Evolutionary conservation across 2,329 filamentous ascomycete species (phyloP), one percentile per base, ranked within the genome.

Genomic region (Diaporthe amygdali): DNA sequence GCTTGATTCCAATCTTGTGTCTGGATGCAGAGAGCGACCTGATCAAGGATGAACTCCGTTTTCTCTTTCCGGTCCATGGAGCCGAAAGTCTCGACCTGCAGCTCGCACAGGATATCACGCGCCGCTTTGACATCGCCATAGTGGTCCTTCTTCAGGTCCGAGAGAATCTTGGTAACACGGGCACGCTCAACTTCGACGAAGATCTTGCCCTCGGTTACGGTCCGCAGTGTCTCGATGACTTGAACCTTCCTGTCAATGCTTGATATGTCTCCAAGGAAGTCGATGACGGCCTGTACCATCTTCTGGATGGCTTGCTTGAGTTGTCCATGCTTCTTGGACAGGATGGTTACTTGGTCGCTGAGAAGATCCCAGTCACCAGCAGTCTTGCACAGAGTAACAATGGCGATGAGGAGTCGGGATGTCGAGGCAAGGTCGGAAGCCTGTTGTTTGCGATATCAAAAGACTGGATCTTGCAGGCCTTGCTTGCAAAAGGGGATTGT

Each of bases 291-390:
- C 87, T 99, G 96, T 73, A 99, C 95, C 96, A 99, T 99, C 87
- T 96, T 96, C 78, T 96, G 98, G 79, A 95, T 96, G 79, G 96
- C 96, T 84, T 98, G 96, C 85, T 99, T 99, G 80, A 99, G 95
- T 87, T 99, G 96, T 78, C 95, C 94, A 93, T 99, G 96, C 87
- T 99, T 99, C 91, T 99, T 99, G 75, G 96, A 98, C 71, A 99
- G 88, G 75, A 98, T 88, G 78, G 97, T 88, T 74, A 97, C 94
- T 85, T 99, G 96, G 85, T 99, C 96, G 81, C 97, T 98, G 84
- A 99, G 89, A 79, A 98, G 86, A 82, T 91, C 92, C 96, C 96
- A 99, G 82, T 99, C 95, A 76, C 92, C 92, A 25, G 93, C 91
- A 82, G 97, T 89, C 84, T 98, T 98, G 86, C 94, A 96, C 86